Conservation (phyloP, 2,329 filamentous ascomycete genomes). For the Phialemoniopsis sp. region DNA sequence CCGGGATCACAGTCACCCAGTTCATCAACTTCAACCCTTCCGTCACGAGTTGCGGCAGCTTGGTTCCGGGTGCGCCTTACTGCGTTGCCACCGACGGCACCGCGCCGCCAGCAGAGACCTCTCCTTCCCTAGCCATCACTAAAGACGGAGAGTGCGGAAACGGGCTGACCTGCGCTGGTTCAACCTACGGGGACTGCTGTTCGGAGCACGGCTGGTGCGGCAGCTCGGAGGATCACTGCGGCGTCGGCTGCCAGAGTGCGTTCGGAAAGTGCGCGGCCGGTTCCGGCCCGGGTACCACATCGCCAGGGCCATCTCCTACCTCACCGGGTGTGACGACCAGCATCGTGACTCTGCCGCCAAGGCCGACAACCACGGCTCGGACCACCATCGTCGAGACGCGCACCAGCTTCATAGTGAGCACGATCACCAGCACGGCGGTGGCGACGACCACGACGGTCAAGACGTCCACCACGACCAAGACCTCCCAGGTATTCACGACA, state of each 20-base stretch:
- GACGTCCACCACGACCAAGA: background rate
- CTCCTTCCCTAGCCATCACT: background rate
- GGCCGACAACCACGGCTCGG: background rate
- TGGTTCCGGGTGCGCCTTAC: constrained; percentile 2
- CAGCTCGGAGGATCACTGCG: constrained; percentile 19
- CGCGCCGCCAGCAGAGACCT: background rate
- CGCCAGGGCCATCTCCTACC: background rate
- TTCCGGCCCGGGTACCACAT: background rate
- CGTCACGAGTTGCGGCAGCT: constrained; percentile 4
- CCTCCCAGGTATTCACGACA: background rate
- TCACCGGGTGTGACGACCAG: background rate
- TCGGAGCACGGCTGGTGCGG: constrained; percentile 24
- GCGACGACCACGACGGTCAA: background rate
- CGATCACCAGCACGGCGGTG: background rate
- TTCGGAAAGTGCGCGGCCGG: constrained; percentile 11
- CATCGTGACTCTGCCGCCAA: background rate
- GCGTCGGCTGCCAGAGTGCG: constrained; percentile 18
- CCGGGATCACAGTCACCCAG: constrained; percentile 5
- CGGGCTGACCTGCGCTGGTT: constrained; percentile 15
- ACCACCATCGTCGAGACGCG: constrained; percentile 2
- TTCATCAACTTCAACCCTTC: constrained; percentile 8
- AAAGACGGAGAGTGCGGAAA: constrained; percentile 9
- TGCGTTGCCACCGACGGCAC: constrained; percentile 5
- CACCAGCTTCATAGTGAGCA: background rate
- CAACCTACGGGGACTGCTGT: constrained; percentile 19